These are phyloP conservation scores for Lactifluus pinguis DNA, from an alignment of 768 basidiomycete genomes.

Conservation along the genomic window DNA sequence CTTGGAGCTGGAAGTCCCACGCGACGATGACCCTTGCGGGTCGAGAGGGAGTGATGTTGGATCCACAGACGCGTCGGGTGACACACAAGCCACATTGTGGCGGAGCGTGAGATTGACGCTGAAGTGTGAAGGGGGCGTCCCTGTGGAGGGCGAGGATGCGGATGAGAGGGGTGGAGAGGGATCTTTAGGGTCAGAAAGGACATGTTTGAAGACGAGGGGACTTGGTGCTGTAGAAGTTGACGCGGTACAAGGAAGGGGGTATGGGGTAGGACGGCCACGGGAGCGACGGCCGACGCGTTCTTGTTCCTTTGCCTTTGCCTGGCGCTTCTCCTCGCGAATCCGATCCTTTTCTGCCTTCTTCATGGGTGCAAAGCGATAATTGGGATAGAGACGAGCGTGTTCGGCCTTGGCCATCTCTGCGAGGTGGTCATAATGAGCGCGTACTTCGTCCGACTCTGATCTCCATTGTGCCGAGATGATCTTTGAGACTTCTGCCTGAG, in stretches of 20 bases:
- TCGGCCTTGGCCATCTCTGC: constrained; percentile 17
- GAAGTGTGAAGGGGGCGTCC: neutral
- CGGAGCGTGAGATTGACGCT: neutral
- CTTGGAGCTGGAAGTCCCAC: neutral
- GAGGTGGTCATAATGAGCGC: constrained; percentile 13
- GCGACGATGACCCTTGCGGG: neutral
- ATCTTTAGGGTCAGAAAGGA: neutral
- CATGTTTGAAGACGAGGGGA: neutral
- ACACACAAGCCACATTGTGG: neutral
- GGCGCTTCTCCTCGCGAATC: constrained; percentile 13
- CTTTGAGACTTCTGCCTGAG: constrained; percentile 38
- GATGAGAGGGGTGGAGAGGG: neutral
- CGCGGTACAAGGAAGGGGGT: constrained; percentile 1
- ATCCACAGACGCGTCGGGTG: constrained; percentile 1
- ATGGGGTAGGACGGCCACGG: constrained; percentile 5
- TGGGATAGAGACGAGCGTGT: constrained; percentile 13
- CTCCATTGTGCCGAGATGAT: constrained; percentile 35
- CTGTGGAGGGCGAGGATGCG: neutral
- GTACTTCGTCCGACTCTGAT: constrained; percentile 29
- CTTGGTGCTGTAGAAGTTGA: neutral
- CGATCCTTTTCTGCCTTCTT: constrained; percentile 18
- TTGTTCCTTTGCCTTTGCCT: constrained; percentile 12
- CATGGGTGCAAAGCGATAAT: constrained; percentile 18
- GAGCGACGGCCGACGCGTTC: constrained; percentile 9
- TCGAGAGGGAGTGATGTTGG: neutral